These are phyloP conservation scores for Trichoderma afroharzianum DNA, from an alignment of 2,329 filamentous ascomycete genomes.

Conservation along the genomic window DNA sequence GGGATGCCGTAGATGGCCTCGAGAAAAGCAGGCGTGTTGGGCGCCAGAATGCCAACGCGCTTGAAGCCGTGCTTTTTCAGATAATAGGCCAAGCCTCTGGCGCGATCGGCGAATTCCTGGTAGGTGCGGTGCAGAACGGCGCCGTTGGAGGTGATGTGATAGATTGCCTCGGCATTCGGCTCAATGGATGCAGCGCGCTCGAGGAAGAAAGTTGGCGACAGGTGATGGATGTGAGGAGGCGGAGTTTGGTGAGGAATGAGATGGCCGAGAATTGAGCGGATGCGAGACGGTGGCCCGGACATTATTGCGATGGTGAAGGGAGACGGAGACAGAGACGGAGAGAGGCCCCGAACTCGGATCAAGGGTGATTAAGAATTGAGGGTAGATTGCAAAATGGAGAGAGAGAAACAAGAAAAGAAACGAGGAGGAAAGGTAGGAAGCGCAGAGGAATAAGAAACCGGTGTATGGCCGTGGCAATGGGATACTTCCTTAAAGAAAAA, in stretches of 20 bases:
- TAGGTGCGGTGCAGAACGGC: slow-evolving; percentile 74
- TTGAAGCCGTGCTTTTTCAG: slow-evolving; percentile 69
- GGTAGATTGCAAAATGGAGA: not conserved
- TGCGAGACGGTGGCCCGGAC: slow-evolving; percentile 61
- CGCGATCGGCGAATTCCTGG: slow-evolving; percentile 76
- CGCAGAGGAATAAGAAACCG: not conserved
- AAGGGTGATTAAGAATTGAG: not conserved
- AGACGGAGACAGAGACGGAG: not conserved
- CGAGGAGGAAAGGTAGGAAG: not conserved
- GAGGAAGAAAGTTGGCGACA: slow-evolving; percentile 85
- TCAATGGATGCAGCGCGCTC: slow-evolving; percentile 85
- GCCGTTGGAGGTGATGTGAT: slow-evolving; percentile 78
- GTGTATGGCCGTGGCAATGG: not conserved
- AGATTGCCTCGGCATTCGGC: slow-evolving; percentile 78
- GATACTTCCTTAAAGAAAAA: not conserved
- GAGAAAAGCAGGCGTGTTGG: slow-evolving; percentile 93
- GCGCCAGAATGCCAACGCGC: slow-evolving; percentile 78
- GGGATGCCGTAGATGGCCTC: slow-evolving; percentile 86
- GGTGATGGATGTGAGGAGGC: slow-evolving; percentile 64
- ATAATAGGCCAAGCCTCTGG: slow-evolving; percentile 84
- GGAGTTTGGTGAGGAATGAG: slow-evolving; percentile 35
- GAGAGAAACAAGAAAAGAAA: not conserved
- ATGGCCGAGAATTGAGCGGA: slow-evolving; percentile 55
- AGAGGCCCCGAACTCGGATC: not conserved
- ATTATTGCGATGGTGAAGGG: slow-evolving; percentile 39